Conservation (phyloP, 768 basidiomycete species). For the Calvatia gigantea region DNA sequence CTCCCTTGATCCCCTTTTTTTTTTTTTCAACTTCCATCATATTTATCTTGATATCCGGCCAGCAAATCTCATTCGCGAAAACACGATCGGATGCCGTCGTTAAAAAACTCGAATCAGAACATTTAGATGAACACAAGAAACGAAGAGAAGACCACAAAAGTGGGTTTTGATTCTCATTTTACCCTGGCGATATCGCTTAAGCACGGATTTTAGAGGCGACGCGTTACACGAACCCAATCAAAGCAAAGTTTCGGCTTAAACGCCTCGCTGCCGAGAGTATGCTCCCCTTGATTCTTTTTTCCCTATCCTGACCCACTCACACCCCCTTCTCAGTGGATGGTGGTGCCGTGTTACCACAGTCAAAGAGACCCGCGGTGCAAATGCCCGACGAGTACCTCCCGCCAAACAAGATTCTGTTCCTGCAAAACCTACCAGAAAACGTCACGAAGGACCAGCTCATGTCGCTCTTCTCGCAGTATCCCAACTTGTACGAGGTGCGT, state of each 20-base stretch:
- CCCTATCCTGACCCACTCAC: slow-evolving; percentile 4
- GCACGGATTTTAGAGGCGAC: slow-evolving; percentile 53
- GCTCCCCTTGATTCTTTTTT: slow-evolving; percentile 16
- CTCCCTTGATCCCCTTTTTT: not conserved
- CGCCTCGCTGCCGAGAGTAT: slow-evolving; percentile 77
- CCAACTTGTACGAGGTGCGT: slow-evolving; percentile 95
- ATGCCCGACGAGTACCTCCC: slow-evolving; percentile 99
- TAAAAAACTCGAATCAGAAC: slow-evolving; percentile 61
- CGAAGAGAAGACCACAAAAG: slow-evolving; percentile 81
- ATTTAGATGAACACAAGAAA: slow-evolving; percentile 74
- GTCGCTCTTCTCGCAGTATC: slow-evolving; percentile 92
- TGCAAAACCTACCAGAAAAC: slow-evolving; percentile 92
- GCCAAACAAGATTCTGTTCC: slow-evolving; percentile 97
- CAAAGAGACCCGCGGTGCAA: slow-evolving; percentile 83
- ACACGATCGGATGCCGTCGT: slow-evolving; percentile 90
- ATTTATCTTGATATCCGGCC: slow-evolving; percentile 1
- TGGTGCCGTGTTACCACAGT: slow-evolving; percentile 55
- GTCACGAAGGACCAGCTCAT: slow-evolving; percentile 92
- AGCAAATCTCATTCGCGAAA: slow-evolving; percentile 96
- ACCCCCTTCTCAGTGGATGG: slow-evolving; percentile 55
- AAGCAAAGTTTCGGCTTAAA: slow-evolving; percentile 81
- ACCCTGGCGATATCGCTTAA: slow-evolving; percentile 1
- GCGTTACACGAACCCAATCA: slow-evolving; percentile 86
- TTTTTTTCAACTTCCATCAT: too few species aligned
- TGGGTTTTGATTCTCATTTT: slow-evolving; percentile 29